Conservation (phyloP, 1,139 yeast species). For the Kluyveromyces sp. region DNA sequence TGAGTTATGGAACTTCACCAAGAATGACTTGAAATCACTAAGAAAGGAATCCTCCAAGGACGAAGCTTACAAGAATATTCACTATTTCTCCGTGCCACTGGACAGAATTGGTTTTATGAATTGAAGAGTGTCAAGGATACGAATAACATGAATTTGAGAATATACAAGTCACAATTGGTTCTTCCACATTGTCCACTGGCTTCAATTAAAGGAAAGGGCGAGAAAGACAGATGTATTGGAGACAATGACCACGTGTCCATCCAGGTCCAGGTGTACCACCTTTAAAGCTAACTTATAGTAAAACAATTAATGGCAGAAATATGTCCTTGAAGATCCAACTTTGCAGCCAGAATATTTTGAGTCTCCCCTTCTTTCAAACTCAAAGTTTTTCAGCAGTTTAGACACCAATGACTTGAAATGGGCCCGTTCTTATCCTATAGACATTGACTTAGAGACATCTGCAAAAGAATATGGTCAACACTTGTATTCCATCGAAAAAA, state of each 20-base stretch:
- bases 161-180: conserved; percentile 55
- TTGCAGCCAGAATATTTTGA: conserved; percentile 41
- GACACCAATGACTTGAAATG: conserved; percentile 40
- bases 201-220: conserved; percentile 30
- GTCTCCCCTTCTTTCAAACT: conserved; percentile 29
- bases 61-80: conserved; percentile 32
- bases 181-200: conserved; percentile 78
- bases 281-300: conserved; percentile 50
- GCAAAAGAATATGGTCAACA: conserved; percentile 49
- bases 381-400: conserved; percentile 23
- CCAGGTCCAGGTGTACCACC: conserved; percentile 65
- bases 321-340: conserved; percentile 38
- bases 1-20: conserved; percentile 46
- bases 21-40: conserved; percentile 39
- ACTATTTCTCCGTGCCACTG: conserved; percentile 49
- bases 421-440: conserved; percentile 44
- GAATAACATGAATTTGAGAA: conserved; percentile 55
- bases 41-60: conserved; percentile 34
- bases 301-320: conserved; percentile 45
- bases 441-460: conserved; percentile 43
- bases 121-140: conserved; percentile 58
- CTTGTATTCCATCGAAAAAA: conserved; percentile 56
- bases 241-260: conserved; percentile 50
- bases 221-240: conserved; percentile 56
- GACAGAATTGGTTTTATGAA: conserved; percentile 66